Conservation (phyloP, 1,284 basidiomycete species). For the Pseudozyma hubeiensis region DNA sequence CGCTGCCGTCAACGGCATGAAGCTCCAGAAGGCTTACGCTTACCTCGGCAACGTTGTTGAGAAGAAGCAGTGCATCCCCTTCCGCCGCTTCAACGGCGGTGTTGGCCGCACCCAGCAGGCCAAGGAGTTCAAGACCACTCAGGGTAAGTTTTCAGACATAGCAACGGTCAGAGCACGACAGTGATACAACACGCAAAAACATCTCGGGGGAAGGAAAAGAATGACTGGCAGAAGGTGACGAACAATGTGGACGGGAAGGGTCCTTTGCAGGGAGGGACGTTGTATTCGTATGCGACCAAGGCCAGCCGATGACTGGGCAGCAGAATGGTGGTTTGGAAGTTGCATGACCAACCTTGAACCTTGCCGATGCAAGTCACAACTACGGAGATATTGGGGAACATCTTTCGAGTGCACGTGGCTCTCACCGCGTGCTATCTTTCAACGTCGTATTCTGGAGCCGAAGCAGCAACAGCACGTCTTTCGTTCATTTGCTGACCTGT, state of each 20-base stretch:
- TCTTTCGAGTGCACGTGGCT: too few species aligned
- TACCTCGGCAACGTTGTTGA: conserved; percentile 95
- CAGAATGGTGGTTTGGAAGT: too few species aligned
- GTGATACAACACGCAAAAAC: background rate
- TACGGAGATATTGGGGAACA: too few species aligned
- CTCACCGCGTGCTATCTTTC: too few species aligned
- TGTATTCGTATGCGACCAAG: too few species aligned
- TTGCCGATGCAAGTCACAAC: too few species aligned
- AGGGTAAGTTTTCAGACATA: conserved; percentile 75
- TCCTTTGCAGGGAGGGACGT: too few species aligned
- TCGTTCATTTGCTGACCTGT: conserved; percentile 13
- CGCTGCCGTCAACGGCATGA: conserved; percentile 78
- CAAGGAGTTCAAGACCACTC: conserved; percentile 95
- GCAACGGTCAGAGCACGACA: conserved; percentile 1
- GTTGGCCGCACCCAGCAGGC: conserved; percentile 97
- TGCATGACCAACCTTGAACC: too few species aligned
- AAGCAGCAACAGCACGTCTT: too few species aligned
- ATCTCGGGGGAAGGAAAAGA: background rate
- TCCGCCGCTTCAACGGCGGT: conserved; percentile 95
- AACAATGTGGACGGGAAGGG: too few species aligned
- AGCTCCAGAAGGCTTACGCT: conserved; percentile 92
- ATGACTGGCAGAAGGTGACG: background rate
- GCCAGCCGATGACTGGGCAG: too few species aligned
- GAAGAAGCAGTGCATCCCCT: conserved; percentile 97
- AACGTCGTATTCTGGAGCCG: background rate